Evolutionary conservation across 1,139 yeast genomes (phyloP).

Genomic region (Suhomyces terraborum): DNA sequence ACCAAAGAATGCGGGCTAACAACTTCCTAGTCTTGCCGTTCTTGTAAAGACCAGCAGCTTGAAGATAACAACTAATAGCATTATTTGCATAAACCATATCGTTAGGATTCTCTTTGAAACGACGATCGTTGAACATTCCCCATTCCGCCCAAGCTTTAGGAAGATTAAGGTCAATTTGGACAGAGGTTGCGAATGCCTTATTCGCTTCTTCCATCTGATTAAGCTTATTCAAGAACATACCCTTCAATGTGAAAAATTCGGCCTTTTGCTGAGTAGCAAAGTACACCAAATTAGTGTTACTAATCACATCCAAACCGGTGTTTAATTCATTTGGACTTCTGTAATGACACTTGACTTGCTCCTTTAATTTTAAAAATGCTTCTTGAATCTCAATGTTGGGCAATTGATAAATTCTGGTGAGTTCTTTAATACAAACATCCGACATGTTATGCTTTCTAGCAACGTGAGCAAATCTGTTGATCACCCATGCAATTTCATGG

Average conservation of each 20-base stretch:
- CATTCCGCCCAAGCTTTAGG: constrained; percentile 99
- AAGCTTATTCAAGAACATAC: constrained; percentile 93
- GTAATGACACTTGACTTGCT: constrained; percentile 97
- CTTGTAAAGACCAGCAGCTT: constrained; percentile 95
- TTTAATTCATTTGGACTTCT: constrained; percentile 84
- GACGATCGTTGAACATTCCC: constrained; percentile 92
- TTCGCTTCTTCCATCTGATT: constrained; percentile 93
- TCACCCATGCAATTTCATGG: constrained; percentile 99
- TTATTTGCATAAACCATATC: constrained; percentile 88
- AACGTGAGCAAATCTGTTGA: constrained; percentile 96
- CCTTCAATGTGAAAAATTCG: constrained; percentile 94
- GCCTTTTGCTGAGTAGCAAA: constrained; percentile 98
- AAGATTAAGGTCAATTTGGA: constrained; percentile 86
- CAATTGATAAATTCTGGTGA: constrained; percentile 89
- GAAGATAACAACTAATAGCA: constrained; percentile 93
- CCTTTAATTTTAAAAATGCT: constrained; percentile 91
- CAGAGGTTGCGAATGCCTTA: constrained; percentile 97
- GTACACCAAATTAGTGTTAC: constrained; percentile 92
- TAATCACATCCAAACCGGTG: constrained; percentile 94
- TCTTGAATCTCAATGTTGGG: constrained; percentile 99
- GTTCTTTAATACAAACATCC: constrained; percentile 90
- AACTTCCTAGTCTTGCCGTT: constrained; percentile 88
- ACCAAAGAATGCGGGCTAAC: constrained; percentile 89
- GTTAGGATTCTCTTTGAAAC: constrained; percentile 81
- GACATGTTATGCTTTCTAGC: constrained; percentile 97